These are phyloP conservation scores for Lanmaoa pseudosensibilis DNA, from an alignment of 768 basidiomycete genomes.

Conservation along the genomic window DNA sequence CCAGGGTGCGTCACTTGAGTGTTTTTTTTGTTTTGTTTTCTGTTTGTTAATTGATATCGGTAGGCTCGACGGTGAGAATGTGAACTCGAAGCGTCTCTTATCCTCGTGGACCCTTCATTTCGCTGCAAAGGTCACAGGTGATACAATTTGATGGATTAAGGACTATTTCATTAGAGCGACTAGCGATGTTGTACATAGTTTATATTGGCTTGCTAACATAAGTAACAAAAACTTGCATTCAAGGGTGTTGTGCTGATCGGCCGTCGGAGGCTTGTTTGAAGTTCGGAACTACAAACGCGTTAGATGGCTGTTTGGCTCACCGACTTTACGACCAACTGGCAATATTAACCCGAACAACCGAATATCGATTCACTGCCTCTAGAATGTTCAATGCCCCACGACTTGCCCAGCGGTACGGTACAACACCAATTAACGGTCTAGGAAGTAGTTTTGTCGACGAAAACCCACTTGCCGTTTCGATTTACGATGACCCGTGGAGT, in stretches of 20 bases:
- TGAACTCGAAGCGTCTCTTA: slow-evolving; percentile 80
- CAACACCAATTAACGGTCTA: slow-evolving; percentile 55
- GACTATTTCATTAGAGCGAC: slow-evolving; percentile 11
- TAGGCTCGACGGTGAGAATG: slow-evolving; percentile 82
- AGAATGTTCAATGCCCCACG: slow-evolving; percentile 86
- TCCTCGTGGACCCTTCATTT: slow-evolving; percentile 95
- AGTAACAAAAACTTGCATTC: neutral
- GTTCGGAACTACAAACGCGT: slow-evolving; percentile 5
- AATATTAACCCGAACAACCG: slow-evolving; percentile 10
- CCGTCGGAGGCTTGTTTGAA: neutral
- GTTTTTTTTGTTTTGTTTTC: neutral
- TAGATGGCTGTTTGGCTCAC: slow-evolving; percentile 11
- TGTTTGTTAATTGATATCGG: slow-evolving; percentile 17
- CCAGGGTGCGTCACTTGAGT: slow-evolving; percentile 68
- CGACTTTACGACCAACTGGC: slow-evolving; percentile 7
- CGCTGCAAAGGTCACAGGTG: slow-evolving; percentile 63
- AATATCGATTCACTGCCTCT: slow-evolving; percentile 9
- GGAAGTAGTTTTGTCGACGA: slow-evolving; percentile 76
- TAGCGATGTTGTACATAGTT: slow-evolving; percentile 22
- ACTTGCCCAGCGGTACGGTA: slow-evolving; percentile 65
- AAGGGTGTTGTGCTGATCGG: neutral
- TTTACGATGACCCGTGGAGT: slow-evolving; percentile 85
- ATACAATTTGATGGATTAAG: slow-evolving; percentile 28
- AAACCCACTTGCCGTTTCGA: slow-evolving; percentile 70
- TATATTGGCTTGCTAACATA: slow-evolving; percentile 18